Evolutionary conservation across 73 alveolate species (phyloP).

Genomic region (Paramecium primaurelia): DNA sequence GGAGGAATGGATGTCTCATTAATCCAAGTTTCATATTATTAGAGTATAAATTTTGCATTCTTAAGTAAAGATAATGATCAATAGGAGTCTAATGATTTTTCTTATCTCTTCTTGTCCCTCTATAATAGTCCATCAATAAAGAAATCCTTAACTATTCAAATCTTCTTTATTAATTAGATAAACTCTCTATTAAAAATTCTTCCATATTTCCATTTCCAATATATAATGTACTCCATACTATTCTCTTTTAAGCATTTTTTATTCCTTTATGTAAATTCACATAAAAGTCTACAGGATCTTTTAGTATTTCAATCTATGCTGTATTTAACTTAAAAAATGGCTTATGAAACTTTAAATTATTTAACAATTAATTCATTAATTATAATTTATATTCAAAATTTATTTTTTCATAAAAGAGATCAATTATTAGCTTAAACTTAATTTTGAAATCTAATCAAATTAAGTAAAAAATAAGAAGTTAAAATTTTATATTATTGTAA

Average conservation of each 20-base stretch:
- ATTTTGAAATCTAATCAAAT: neutral
- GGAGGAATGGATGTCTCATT: constrained; percentile 1
- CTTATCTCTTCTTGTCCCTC: constrained; percentile 12
- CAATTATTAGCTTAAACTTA: neutral
- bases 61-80: neutral
- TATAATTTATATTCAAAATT: neutral
- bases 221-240: constrained; percentile 38
- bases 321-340: constrained; percentile 11
- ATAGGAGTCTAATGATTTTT: neutral
- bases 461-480: neutral
- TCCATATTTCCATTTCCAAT: constrained; percentile 49
- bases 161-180: neutral
- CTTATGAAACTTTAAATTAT: neutral
- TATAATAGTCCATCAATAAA: constrained; percentile 25
- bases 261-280: constrained; percentile 43
- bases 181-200: constrained; percentile 29
- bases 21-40: constrained; percentile 3
- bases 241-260: neutral
- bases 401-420: neutral
- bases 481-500: neutral
- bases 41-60: neutral
- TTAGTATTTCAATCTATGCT: neutral
- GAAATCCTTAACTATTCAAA: constrained; percentile 38
- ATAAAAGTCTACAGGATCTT: constrained; percentile 47
- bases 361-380: neutral